Percentiles rank a stretch among this genome's conserved stretches.
Conservation (phyloP, 2,329 filamentous ascomycete species). For the Harringtonia lauricola region DNA sequence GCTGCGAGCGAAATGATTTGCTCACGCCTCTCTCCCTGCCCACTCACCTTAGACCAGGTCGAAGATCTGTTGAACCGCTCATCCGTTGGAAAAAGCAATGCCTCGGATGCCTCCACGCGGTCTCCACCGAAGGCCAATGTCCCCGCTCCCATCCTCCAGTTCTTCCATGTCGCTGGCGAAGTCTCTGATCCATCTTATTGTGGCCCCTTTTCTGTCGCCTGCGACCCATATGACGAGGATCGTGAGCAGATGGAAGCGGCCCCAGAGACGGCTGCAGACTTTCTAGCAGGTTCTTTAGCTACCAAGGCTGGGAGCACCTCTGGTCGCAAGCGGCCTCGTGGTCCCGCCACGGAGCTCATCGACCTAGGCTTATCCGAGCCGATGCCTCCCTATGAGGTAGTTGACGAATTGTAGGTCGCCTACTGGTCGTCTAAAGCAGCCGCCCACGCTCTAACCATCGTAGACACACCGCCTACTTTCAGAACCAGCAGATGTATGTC, state of each 20-base stretch:
- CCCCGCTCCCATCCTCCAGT: too few species aligned
- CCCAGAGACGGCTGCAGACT: too few species aligned
- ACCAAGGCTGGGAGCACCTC: too few species aligned
- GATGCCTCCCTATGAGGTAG: slow-evolving; percentile 64
- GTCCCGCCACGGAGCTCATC: slow-evolving; percentile 52
- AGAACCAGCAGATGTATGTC: slow-evolving; percentile 57
- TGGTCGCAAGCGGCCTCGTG: too few species aligned
- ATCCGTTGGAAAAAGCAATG: not conserved
- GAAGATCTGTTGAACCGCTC: slow-evolving; percentile 57
- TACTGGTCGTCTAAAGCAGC: not conserved
- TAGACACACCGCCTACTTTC: slow-evolving; percentile 66
- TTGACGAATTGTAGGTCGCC: slow-evolving; percentile 64
- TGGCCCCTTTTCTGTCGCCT: too few species aligned
- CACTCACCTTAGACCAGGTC: slow-evolving; percentile 52
- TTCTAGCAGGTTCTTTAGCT: too few species aligned
- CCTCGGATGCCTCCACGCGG: not conserved
- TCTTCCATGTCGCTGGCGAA: too few species aligned
- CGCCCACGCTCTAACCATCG: slow-evolving; percentile 3
- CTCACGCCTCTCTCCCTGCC: slow-evolving; percentile 11
- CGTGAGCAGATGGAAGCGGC: not conserved
- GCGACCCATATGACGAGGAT: not conserved
- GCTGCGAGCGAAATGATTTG: not conserved
- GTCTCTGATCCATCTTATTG: too few species aligned
- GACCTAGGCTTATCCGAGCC: slow-evolving; percentile 72
- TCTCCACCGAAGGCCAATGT: too few species aligned